These are phyloP conservation scores for Penicillium sp. DNA, from an alignment of 2,329 filamentous ascomycete species.

Conservation along the genomic window DNA sequence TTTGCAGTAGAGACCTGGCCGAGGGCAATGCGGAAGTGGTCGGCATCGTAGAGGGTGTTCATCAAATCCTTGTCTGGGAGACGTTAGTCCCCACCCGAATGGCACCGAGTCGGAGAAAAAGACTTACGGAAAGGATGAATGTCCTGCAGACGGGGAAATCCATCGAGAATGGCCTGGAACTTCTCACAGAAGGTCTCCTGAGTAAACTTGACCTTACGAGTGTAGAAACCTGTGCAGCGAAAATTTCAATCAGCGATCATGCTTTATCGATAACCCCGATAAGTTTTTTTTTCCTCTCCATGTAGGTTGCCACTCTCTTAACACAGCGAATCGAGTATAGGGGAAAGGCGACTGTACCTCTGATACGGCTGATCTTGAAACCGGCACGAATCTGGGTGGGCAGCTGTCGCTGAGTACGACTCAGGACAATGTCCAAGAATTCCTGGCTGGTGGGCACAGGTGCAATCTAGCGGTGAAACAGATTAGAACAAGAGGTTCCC, in stretches of 20 bases:
- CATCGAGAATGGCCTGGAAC: slow-evolving; percentile 83
- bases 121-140: slow-evolving; percentile 84
- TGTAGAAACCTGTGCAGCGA: slow-evolving; percentile 71
- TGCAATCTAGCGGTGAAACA: slow-evolving; percentile 58
- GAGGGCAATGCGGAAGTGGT: slow-evolving; percentile 95
- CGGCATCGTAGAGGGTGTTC: slow-evolving; percentile 97
- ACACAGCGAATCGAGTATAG: neutral
- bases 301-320: neutral
- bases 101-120: slow-evolving; percentile 12
- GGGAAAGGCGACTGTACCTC: slow-evolving; percentile 45
- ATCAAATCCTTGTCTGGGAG: slow-evolving; percentile 70
- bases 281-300: slow-evolving; percentile 13
- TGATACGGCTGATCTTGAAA: slow-evolving; percentile 93
- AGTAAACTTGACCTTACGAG: slow-evolving; percentile 96
- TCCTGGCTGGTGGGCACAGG: slow-evolving; percentile 90
- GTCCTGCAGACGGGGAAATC: slow-evolving; percentile 87
- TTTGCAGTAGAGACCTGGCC: slow-evolving; percentile 95
- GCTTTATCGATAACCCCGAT: slow-evolving; percentile 27
- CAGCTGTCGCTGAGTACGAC: slow-evolving; percentile 84
- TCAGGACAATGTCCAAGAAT: slow-evolving; percentile 96
- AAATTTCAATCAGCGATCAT: slow-evolving; percentile 31
- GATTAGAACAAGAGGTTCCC: slow-evolving; percentile 23
- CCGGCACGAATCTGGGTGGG: slow-evolving; percentile 94
- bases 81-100: slow-evolving; percentile 17
- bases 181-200: slow-evolving; percentile 97